Base-by-base conservation (phyloP, 805 yeast species). In the Clavispora santaluciae region DNA sequence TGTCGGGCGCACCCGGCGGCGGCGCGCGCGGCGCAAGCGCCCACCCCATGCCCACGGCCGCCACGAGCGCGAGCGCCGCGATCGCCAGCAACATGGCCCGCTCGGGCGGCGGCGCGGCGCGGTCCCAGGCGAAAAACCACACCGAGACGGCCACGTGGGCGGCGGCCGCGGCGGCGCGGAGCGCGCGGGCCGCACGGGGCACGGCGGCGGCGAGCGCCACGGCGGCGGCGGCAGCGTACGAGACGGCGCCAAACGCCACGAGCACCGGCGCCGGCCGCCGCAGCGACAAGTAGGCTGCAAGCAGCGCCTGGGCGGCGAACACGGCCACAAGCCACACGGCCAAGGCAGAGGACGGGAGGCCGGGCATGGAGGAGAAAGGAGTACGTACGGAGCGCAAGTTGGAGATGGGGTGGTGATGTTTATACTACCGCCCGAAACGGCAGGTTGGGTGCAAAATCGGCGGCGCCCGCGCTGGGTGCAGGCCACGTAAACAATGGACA, bases 371-470 rank as follows among this genome's bases (percentile, higher is more conserved):
- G 18, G 11, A 16, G 30, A 22, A 23, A 35, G 10, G 30, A 15
- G 21, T 23, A 15, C 18, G 13, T 21, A 11, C 11, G 30, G 10
- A 1, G 18, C 6, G 6, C 18, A 10, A 9, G 11, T 12, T 16
- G 34, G 11, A 34, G 30, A 13, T 35, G 18, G 20, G n/a, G 7
- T 9, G 16, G 16, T 25, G 33, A 33, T 47, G 42, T 47, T 47
- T 39, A 40, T 18, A 24, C 13, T 22, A 20, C 10, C 37, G 16
- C 51, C 47, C 33, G 28, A 40, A 21, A 26, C 33, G 51, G 51
- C 41, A 45, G 40, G 22, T 24, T 36, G 45, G 49, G 46, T 45
- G 49, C 49, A 45, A 45, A 45, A 35, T 34, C 20, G 13, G 5
- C 20, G 17, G 20, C 21, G 16, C n/a, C 10, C n/a, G 26, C 12